Base-by-base conservation (phyloP, 2,329 filamentous ascomycete genomes). In the Fusarium sp. region DNA sequence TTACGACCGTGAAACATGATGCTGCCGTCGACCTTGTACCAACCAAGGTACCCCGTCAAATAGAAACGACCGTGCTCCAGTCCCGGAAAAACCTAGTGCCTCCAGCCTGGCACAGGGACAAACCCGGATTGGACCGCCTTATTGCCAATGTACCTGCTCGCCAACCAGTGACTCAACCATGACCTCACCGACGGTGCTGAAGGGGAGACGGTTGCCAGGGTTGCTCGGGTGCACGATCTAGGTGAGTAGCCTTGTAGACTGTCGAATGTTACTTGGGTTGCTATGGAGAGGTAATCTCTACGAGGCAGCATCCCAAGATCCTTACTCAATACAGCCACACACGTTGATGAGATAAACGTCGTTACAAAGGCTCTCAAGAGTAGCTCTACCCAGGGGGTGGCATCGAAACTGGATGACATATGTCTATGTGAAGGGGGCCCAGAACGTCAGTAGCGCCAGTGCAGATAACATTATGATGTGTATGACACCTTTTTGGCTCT, bases 141-240 rank as follows among this genome's bases (percentile, higher is more conserved):
- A 37, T 48, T 29, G 42, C 59, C 54, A 14, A 63, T 50, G 39
- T 63, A 63, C 8, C 59, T 54, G 3, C 49, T 37, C 6, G 59
- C 59, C 23, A 59, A 37, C 25, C 54, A 52, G 43, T 58, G 50
- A 21, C 59, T 63, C 59, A 45, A 63, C 43, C 54, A 63, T 47
- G 11, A 63, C 48, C 48, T 63, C 59, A 27, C 59, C 59, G 10
- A 63, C 54, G 33, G 59, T 47, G 13, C 59, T 54, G 20, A 63
- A 63, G 13, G 54, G 59, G 5, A 63, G 35, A 14, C 59, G 42
- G 35, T 52, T 58, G 14, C 27, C 45, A 46, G 56, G 59, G 47
- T 63, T 63, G 35, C 57, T 42, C 11, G 59, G 59, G 33, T 63
- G 59, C 18, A 63, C 59, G 36, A 63, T 59, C 59, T 54, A 63